Percentiles rank a stretch among this genome's conserved stretches.
Evolutionary conservation across 768 basidiomycete genomes (phyloP).

Genomic region (Floccularia luteovirens): DNA sequence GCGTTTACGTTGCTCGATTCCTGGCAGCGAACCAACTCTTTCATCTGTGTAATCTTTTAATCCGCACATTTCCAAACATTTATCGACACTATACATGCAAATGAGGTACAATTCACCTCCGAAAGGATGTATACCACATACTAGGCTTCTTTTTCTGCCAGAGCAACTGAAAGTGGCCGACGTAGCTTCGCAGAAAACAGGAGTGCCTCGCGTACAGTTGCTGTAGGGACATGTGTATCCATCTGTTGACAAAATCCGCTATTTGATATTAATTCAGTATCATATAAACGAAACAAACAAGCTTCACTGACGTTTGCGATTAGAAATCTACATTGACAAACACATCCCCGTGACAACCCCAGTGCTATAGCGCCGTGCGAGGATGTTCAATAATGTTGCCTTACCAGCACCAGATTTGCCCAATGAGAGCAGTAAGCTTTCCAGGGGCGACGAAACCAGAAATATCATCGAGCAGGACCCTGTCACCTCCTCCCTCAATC

Average conservation of each 20-base stretch:
- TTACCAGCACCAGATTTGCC: slow-evolving; percentile 46
- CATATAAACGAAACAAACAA: not conserved
- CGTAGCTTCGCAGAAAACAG: slow-evolving; percentile 74
- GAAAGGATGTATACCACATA: slow-evolving; percentile 25
- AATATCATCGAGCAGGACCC: slow-evolving; percentile 59
- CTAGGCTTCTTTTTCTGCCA: slow-evolving; percentile 75
- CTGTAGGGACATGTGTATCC: slow-evolving; percentile 69
- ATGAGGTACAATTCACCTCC: slow-evolving; percentile 6
- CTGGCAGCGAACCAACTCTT: slow-evolving; percentile 58
- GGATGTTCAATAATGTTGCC: slow-evolving; percentile 50
- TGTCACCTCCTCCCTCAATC: slow-evolving; percentile 33
- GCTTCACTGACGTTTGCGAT: slow-evolving; percentile 40
- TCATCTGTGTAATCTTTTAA: slow-evolving; percentile 55
- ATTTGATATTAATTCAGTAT: not conserved
- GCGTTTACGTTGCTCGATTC: slow-evolving; percentile 70
- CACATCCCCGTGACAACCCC: slow-evolving; percentile 41
- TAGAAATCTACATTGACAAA: slow-evolving; percentile 60
- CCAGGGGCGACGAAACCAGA: slow-evolving; percentile 81
- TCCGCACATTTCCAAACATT: slow-evolving; percentile 58
- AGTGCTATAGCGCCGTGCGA: slow-evolving; percentile 39
- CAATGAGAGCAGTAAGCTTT: slow-evolving; percentile 73
- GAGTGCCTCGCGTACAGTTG: slow-evolving; percentile 78
- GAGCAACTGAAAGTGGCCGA: slow-evolving; percentile 58
- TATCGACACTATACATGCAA: slow-evolving; percentile 24
- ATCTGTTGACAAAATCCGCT: slow-evolving; percentile 81